Evolutionary conservation across 2,329 filamentous ascomycete species (phyloP).

Genomic region (Bimuria novae-zelandiae): DNA sequence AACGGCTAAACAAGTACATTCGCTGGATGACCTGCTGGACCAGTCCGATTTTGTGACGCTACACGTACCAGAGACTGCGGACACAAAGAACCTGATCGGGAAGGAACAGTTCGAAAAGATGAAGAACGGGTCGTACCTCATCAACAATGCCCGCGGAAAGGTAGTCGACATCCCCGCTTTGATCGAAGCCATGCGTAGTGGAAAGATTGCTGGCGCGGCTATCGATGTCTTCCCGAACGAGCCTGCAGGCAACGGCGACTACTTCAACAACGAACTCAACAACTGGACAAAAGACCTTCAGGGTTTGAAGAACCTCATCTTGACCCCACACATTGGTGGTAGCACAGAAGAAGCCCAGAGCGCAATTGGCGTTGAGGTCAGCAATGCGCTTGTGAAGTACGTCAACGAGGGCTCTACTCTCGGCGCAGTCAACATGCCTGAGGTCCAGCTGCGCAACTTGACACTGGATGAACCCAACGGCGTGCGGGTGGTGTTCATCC

Average conservation of each 20-base stretch:
- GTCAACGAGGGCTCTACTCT: constrained; percentile 93
- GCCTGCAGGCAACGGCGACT: constrained; percentile 90
- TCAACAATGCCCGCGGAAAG: constrained; percentile 92
- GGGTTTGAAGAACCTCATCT: constrained; percentile 85
- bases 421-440: constrained; percentile 95
- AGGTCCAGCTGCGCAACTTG: constrained; percentile 85
- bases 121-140: constrained; percentile 90
- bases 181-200: constrained; percentile 81
- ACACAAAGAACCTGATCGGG: constrained; percentile 94
- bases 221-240: constrained; percentile 95
- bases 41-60: constrained; percentile 90
- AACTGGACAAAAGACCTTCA: constrained; percentile 83
- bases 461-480: constrained; percentile 88
- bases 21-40: constrained; percentile 74
- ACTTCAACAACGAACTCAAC: constrained; percentile 86
- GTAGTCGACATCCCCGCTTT: constrained; percentile 94
- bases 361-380: constrained; percentile 93
- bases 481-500: constrained; percentile 93
- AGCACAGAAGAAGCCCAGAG: constrained; percentile 97
- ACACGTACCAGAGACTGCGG: constrained; percentile 90
- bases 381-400: constrained; percentile 84
- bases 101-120: constrained; percentile 78
- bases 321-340: constrained; percentile 96
- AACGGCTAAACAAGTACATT: constrained; percentile 80
- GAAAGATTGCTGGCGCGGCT: constrained; percentile 91